Evolutionary conservation across 805 yeast species (phyloP).

Genomic region (Metschnikowia shivogae): DNA sequence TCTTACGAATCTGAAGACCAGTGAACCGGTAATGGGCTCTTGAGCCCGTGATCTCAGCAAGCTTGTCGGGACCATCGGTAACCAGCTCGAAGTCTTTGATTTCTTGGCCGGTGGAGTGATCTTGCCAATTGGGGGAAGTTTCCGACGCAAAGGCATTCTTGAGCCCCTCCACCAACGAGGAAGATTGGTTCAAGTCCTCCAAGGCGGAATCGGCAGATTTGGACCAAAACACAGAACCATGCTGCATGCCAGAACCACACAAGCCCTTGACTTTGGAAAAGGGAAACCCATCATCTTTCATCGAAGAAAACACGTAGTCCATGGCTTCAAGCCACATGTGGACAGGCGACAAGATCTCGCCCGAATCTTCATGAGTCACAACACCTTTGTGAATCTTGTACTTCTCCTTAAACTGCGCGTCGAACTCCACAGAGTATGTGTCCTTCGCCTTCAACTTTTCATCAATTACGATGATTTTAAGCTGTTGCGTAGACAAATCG

Average conservation of each 20-base stretch:
- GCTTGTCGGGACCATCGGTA: constrained; percentile 52
- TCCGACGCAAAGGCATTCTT: constrained; percentile 53
- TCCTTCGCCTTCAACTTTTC: constrained; percentile 48
- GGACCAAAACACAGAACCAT: constrained; percentile 85
- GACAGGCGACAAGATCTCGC: constrained; percentile 74
- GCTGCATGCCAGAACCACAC: constrained; percentile 89
- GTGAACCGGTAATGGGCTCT: constrained; percentile 87
- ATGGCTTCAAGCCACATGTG: constrained; percentile 87
- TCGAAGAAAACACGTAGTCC: constrained; percentile 54
- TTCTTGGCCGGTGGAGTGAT: constrained; percentile 78
- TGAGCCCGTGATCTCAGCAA: constrained; percentile 76
- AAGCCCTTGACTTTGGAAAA: constrained; percentile 59
- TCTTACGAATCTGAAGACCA: constrained; percentile 83
- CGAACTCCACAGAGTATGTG: constrained; percentile 69
- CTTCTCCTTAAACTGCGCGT: constrained; percentile 49
- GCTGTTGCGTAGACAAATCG: constrained; percentile 86
- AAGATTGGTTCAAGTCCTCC: constrained; percentile 25
- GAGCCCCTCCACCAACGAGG: constrained; percentile 45
- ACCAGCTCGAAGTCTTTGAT: constrained; percentile 54
- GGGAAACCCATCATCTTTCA: constrained; percentile 51
- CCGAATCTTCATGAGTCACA: constrained; percentile 44
- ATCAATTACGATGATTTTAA: constrained; percentile 68
- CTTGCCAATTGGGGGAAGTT: constrained; percentile 91
- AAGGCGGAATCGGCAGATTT: constrained; percentile 41
- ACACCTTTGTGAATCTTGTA: constrained; percentile 78